These are phyloP conservation scores for Aureoboletus auriporus DNA, from an alignment of 768 basidiomycete species.

Conservation along the genomic window DNA sequence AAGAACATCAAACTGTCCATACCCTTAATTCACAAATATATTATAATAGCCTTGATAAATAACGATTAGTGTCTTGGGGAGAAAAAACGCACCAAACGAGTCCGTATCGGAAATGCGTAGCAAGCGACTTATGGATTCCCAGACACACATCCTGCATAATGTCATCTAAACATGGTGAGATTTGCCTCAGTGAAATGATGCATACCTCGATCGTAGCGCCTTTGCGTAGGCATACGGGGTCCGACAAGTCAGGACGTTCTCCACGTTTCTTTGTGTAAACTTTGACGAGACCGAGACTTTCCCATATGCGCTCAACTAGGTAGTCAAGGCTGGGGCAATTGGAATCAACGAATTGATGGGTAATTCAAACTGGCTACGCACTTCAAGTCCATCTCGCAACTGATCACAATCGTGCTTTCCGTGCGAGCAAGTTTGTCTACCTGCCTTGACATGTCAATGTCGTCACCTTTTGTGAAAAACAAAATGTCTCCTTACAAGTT, in stretches of 20 bases:
- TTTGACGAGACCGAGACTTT: slow-evolving; percentile 75
- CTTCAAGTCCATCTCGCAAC: slow-evolving; percentile 94
- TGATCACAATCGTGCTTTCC: slow-evolving; percentile 88
- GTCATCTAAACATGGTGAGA: background rate
- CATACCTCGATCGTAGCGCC: slow-evolving; percentile 89
- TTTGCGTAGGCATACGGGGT: slow-evolving; percentile 86
- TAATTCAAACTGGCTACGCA: slow-evolving; percentile 29
- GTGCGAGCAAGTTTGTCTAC: slow-evolving; percentile 80
- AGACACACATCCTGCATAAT: slow-evolving; percentile 73
- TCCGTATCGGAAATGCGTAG: slow-evolving; percentile 89
- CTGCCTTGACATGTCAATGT: slow-evolving; percentile 13
- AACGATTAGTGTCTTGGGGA: background rate
- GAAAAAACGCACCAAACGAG: slow-evolving; percentile 73
- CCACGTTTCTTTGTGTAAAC: slow-evolving; percentile 98
- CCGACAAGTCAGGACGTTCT: slow-evolving; percentile 84
- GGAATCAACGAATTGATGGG: background rate
- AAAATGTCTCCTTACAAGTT: slow-evolving; percentile 37
- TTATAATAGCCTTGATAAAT: slow-evolving; percentile 1
- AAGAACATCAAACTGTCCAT: background rate
- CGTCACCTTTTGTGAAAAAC: background rate
- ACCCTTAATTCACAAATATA: slow-evolving; percentile 20
- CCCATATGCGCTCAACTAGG: slow-evolving; percentile 76
- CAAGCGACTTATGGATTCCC: slow-evolving; percentile 87
- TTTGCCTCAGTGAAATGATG: too few relatives aligned
- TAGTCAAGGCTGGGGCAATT: slow-evolving; percentile 52